Base-by-base conservation (phyloP, 2,329 filamentous ascomycete species). In the Phialocephala subalpina region DNA sequence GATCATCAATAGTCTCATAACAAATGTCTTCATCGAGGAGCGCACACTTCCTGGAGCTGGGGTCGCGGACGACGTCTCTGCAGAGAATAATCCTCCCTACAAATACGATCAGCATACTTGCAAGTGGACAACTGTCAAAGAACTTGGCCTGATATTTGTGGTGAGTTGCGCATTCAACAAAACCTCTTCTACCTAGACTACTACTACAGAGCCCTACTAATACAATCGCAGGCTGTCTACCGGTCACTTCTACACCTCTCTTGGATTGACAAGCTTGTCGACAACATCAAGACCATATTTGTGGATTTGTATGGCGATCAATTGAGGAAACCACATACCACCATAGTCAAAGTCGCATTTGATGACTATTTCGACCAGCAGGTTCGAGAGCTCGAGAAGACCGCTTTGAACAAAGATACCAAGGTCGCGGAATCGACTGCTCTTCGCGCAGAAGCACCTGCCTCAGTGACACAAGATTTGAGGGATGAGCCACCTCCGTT, bases 11-110 rank as follows among this genome's bases (percentile, higher is more conserved):
- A 92, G 88, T 82, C 90, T 99, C 79, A 97, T 99, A 80, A 90
- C 90, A 78, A 94, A 98, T 80, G 93, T 97, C 77, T 97, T 99
- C 78, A 97, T 99, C 76, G 96, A 99, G 81, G 95, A 97, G 83
- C 94, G 92, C 79, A 86, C 87, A 67, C 85, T 88, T 65, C 80
- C 82, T 20, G 81, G 81, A 36, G 84, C 84, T 59, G 83, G 86
- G 61, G 83, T 87, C 63, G 83, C 88, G 60, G 87, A 88, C 70
- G 86, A 89, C 67, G 80, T 84, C 58, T 87, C 89, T 7, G 85
- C 88, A 16, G 82, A 87, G 18, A 82, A 81, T 59, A 93, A 93
- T 72, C 87, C 92, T 18, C 85, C 90, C 0, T 99, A 96, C 82
- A 93, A 88, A 79, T 92, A 92, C 75, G 96, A 98, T 73, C 94